Conservation (phyloP, 805 yeast species). For the Candida loeiensis region DNA sequence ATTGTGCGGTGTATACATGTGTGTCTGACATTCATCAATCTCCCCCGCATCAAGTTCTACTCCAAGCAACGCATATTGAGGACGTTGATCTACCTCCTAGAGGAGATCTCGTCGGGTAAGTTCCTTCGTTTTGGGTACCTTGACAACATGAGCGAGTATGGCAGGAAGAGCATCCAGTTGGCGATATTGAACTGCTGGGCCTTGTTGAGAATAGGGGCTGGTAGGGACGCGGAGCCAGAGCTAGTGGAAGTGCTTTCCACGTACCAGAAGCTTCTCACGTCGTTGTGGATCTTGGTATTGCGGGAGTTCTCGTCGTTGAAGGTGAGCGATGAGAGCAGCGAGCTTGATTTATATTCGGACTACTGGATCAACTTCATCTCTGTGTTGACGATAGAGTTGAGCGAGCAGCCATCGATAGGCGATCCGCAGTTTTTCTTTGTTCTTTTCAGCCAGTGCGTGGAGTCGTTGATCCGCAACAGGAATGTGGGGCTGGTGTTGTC, state of each 20-base stretch:
- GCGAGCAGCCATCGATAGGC: constrained; percentile 44
- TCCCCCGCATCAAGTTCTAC: constrained; percentile 42
- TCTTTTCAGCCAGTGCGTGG: constrained; percentile 79
- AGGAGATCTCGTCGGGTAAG: constrained; percentile 46
- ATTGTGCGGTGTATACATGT: constrained; percentile 77
- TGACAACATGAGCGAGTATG: constrained; percentile 41
- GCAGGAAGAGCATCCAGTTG: constrained; percentile 52
- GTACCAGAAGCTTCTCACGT: constrained; percentile 57
- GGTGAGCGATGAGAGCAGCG: constrained; percentile 42
- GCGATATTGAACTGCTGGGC: constrained; percentile 76
- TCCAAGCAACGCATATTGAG: constrained; percentile 52
- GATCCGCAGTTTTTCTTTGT: constrained; percentile 71
- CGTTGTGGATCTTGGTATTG: constrained; percentile 76
- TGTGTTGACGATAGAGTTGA: constrained; percentile 65
- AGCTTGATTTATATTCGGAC: constrained; percentile 46
- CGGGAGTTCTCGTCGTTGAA: constrained; percentile 70
- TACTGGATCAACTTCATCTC: constrained; percentile 78
- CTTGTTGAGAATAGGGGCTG: constrained; percentile 39
- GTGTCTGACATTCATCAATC: constrained; percentile 65
- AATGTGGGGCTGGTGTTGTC: constrained; percentile 50
- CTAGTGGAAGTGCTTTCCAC: constrained; percentile 49
- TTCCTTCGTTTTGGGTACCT: constrained; percentile 55
- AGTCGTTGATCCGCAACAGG: constrained; percentile 53
- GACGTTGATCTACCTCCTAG: constrained; percentile 63
- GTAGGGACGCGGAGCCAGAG: constrained; percentile 31